Conservation (phyloP, 257 asterid species). For the Penstemon davidsonii region DNA sequence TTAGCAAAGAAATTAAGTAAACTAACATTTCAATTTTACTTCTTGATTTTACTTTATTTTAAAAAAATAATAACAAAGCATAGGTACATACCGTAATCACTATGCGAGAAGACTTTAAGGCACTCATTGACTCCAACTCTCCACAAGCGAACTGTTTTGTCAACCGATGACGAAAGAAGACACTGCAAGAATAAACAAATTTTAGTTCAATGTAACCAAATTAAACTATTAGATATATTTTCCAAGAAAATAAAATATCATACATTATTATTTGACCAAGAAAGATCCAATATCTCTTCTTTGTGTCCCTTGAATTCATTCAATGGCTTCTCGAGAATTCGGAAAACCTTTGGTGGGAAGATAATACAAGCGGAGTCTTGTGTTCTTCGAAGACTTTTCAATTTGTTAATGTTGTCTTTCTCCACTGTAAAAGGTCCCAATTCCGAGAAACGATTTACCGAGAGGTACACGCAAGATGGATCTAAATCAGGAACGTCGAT, state of each 20-base stretch:
- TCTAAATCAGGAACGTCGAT: constrained; percentile 63
- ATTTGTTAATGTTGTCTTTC: constrained; percentile 48
- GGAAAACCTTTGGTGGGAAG: constrained; percentile 75
- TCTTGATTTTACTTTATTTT: neutral
- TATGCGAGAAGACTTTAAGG: constrained; percentile 70
- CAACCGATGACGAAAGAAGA: constrained; percentile 83
- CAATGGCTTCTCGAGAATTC: constrained; percentile 71
- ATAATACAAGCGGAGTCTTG: constrained; percentile 78
- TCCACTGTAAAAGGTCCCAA: constrained; percentile 54
- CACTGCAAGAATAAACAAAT: constrained; percentile 42
- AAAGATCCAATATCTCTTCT: constrained; percentile 74
- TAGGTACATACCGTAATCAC: constrained; percentile 66
- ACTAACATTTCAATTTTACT: constrained; percentile 5
- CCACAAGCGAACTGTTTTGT: constrained; percentile 95
- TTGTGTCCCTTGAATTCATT: constrained; percentile 73
- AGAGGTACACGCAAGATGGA: constrained; percentile 81
- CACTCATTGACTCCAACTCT: constrained; percentile 70
- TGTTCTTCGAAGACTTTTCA: constrained; percentile 46
- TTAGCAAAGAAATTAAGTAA: constrained; percentile 26
- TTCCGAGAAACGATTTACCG: constrained; percentile 72
- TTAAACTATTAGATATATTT: neutral
- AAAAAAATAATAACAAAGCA: neutral
- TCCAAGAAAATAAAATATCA: constrained; percentile 26
- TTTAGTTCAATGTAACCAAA: neutral
- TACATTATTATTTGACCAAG: constrained; percentile 84